Percentiles rank a stretch among this genome's conserved stretches.
Conservation (phyloP, 768 basidiomycete species). For the Cystobasidium tubakii region DNA sequence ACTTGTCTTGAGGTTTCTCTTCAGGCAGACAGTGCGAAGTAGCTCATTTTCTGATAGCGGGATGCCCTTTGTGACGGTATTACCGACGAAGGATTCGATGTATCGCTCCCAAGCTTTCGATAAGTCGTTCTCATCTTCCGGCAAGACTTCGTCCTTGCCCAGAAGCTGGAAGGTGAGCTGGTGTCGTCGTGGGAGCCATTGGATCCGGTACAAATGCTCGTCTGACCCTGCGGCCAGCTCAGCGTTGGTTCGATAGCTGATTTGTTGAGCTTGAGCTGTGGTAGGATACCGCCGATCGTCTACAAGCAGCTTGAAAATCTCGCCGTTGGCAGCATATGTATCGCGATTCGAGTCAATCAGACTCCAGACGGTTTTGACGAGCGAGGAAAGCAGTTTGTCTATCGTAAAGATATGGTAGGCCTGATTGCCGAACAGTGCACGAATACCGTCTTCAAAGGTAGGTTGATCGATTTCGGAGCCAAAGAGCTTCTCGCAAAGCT, state of each 20-base stretch:
- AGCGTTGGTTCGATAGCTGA: conserved; percentile 52
- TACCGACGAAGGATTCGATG: conserved; percentile 50
- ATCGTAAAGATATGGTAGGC: conserved; percentile 88
- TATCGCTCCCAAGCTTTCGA: conserved; percentile 53
- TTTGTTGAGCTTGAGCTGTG: conserved; percentile 49
- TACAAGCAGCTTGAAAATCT: conserved; percentile 42
- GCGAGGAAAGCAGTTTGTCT: conserved; percentile 79
- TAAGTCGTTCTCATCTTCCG: conserved; percentile 51
- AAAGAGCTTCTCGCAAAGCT: conserved; percentile 86
- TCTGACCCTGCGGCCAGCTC: conserved; percentile 51
- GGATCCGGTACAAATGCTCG: conserved; percentile 53
- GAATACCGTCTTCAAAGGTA: conserved; percentile 91
- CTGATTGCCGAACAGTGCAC: conserved; percentile 88
- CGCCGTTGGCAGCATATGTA: conserved; percentile 56
- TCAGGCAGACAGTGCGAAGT: conserved; percentile 23
- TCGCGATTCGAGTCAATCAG: conserved; percentile 76
- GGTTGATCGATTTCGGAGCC: conserved; percentile 84
- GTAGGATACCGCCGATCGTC: conserved; percentile 42
- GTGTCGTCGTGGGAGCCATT: conserved; percentile 49
- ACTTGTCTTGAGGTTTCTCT: background rate
- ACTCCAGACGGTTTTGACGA: conserved; percentile 84
- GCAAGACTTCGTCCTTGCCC: conserved; percentile 51
- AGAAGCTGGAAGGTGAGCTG: conserved; percentile 50
- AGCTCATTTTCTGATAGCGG: conserved; percentile 23
- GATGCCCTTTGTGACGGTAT: conserved; percentile 32